phyloP scores from a whole-genome alignment of 2,329 filamentous ascomycete genomes.

The Penicillium sp. region DNA sequence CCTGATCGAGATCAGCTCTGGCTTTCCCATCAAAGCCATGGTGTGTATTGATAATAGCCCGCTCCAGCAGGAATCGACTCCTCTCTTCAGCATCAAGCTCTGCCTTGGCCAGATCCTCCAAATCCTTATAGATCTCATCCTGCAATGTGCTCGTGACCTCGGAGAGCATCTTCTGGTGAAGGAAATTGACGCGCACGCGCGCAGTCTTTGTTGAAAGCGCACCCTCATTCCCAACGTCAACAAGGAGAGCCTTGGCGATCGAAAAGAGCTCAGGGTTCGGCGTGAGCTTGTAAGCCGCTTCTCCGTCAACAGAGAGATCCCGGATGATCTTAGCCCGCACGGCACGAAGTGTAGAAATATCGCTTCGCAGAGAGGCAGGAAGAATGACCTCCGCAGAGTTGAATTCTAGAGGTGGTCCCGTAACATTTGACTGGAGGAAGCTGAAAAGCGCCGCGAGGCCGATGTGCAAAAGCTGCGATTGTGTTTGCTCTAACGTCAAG shows the following conservation, averaged over 20 bases:
- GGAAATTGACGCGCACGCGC: conserved; percentile 71
- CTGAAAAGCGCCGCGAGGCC: conserved; percentile 72
- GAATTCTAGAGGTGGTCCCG: conserved; percentile 75
- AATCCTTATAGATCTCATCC: conserved; percentile 60
- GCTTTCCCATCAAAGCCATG: conserved; percentile 80
- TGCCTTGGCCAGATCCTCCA: conserved; percentile 53
- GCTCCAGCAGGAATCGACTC: conserved; percentile 76
- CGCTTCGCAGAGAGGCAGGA: conserved; percentile 39
- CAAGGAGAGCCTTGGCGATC: conserved; percentile 66
- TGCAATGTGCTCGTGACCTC: conserved; percentile 65
- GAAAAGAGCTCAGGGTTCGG: conserved; percentile 82
- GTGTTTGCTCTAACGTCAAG: conserved; percentile 30
- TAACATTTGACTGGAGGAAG: conserved; percentile 85
- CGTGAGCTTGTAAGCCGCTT: conserved; percentile 81
- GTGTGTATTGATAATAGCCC: conserved; percentile 79
- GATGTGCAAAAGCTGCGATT: conserved; percentile 53
- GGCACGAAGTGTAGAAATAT: conserved; percentile 47
- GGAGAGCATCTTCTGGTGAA: conserved; percentile 67
- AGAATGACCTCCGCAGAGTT: conserved; percentile 53
- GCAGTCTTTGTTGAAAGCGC: conserved; percentile 58
- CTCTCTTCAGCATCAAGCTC: conserved; percentile 51
- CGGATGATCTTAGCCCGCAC: conserved; percentile 64
- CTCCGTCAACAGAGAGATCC: conserved; percentile 76
- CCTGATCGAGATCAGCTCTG: conserved; percentile 67
- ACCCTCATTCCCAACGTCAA: conserved; percentile 46